Conservation (phyloP, 129 eudicot species). For the Lactuca saligna region DNA sequence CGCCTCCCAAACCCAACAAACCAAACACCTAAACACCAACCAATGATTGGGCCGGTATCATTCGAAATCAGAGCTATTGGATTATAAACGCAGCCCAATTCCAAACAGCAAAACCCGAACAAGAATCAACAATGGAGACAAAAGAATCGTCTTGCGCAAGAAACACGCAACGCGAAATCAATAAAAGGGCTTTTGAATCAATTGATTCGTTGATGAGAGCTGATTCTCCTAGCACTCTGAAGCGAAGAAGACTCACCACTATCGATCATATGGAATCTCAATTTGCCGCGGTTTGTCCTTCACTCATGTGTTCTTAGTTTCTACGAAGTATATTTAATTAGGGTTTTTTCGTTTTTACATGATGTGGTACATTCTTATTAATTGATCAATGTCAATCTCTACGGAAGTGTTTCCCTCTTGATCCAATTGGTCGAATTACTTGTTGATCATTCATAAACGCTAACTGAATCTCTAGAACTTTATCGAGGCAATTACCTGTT, state of each 20-base stretch:
- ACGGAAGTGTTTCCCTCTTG: background rate
- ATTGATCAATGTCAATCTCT: background rate
- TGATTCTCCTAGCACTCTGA: conserved; percentile 33
- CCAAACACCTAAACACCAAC: too few relatives aligned
- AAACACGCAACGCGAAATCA: background rate
- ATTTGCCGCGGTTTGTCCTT: conserved; percentile 40
- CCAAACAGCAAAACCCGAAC: background rate
- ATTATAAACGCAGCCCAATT: background rate
- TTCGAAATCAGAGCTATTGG: background rate
- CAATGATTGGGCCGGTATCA: background rate
- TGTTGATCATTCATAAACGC: background rate
- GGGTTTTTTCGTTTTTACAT: conserved; percentile 4
- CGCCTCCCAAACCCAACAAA: too few relatives aligned
- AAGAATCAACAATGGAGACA: background rate
- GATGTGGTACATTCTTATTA: background rate
- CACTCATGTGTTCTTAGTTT: background rate
- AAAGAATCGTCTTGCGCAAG: conserved; percentile 11
- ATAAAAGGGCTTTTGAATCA: conserved; percentile 4
- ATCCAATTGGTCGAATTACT: background rate
- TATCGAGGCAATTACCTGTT: background rate
- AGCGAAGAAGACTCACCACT: conserved; percentile 38
- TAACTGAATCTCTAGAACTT: background rate
- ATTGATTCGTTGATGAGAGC: conserved; percentile 34
- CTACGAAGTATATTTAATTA: background rate
- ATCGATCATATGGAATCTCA: conserved; percentile 53